phyloP scores from a whole-genome alignment of 352 stramenopile species.

The Blastocystis sp. region DNA sequence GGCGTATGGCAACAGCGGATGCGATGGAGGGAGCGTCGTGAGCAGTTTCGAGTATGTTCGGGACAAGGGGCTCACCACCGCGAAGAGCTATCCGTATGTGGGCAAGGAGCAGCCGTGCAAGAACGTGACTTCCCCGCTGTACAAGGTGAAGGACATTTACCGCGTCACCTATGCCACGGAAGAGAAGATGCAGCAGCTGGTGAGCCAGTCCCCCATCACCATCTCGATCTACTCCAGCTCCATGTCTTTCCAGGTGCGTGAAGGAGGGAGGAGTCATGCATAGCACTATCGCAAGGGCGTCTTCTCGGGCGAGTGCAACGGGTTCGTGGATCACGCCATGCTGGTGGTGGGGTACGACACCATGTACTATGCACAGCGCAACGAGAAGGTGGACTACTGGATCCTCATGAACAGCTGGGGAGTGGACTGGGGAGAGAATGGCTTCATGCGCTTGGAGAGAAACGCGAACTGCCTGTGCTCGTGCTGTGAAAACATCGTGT shows the following conservation, averaged over 20 bases:
- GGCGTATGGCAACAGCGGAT: slow-evolving; percentile 39
- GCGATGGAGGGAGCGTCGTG: neutral
- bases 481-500: neutral
- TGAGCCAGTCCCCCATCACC: neutral
- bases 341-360: slow-evolving; percentile 15
- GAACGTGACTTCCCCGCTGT: neutral
- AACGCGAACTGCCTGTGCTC: neutral
- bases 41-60: slow-evolving; percentile 21
- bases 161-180: neutral
- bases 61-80: slow-evolving; percentile 12
- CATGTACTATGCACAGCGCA: neutral
- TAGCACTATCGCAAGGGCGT: slow-evolving; percentile 42
- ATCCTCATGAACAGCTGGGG: slow-evolving; percentile 54
- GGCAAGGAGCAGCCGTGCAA: slow-evolving; percentile 3
- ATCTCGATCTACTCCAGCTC: neutral
- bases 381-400: slow-evolving; percentile 34
- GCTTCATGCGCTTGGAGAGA: slow-evolving; percentile 20
- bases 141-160: neutral
- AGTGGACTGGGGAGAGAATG: slow-evolving; percentile 34
- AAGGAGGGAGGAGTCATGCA: neutral
- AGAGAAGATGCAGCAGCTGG: neutral
- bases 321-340: slow-evolving; percentile 14
- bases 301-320: neutral
- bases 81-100: slow-evolving; percentile 20
- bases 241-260: neutral